Conservation (phyloP, 495 filamentous ascomycete species). For the Penicillium verhagenii region DNA sequence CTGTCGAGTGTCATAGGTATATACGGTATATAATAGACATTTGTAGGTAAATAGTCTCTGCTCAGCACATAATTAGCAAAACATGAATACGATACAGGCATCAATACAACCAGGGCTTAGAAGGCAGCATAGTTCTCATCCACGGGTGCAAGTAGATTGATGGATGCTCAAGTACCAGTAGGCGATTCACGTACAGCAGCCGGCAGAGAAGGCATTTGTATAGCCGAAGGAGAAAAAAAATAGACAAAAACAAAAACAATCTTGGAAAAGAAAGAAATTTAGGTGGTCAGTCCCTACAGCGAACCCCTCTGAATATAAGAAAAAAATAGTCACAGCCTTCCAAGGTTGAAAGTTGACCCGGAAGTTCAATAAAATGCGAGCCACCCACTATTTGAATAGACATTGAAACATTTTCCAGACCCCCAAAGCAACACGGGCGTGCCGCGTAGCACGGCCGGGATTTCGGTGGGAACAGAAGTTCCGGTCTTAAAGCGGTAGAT, state of each 20-base stretch:
- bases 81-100: neutral
- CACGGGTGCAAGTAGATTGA: too few species aligned
- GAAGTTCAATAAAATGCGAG: neutral
- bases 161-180: neutral
- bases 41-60: neutral
- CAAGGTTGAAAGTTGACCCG: neutral
- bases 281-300: neutral
- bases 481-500: constrained; percentile 3
- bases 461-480: constrained; percentile 24
- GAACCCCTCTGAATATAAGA: neutral
- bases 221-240: neutral
- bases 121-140: too few species aligned
- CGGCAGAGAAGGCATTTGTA: too few species aligned
- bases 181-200: neutral
- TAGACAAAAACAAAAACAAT: neutral
- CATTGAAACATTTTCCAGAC: too few species aligned
- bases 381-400: neutral
- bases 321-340: neutral
- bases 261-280: neutral
- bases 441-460: too few species aligned
- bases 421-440: neutral
- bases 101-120: too few species aligned
- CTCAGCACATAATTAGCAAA: neutral
- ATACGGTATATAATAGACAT: too few species aligned
- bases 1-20: neutral